Evolutionary conservation across 495 filamentous ascomycete genomes (phyloP).

Genomic region (Tuber magnatum): DNA sequence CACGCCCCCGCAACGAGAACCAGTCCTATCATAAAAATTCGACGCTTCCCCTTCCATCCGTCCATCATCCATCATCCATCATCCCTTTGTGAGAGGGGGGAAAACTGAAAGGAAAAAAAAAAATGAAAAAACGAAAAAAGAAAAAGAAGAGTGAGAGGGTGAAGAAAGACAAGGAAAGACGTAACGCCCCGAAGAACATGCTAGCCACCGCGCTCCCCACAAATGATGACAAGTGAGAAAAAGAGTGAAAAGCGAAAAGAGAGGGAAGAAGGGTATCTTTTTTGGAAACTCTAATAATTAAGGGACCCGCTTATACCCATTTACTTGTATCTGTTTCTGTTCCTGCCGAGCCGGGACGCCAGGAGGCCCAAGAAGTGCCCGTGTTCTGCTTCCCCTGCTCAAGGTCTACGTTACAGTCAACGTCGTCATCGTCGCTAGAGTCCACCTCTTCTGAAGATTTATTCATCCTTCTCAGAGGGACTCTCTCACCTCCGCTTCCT

Average conservation of each 20-base stretch:
- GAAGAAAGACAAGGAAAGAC: neutral
- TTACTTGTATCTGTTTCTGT: neutral
- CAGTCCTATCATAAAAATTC: neutral
- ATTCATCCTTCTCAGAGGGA: slow-evolving; percentile 40
- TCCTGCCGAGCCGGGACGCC: neutral
- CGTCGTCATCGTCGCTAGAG: slow-evolving; percentile 38
- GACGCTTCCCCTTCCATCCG: neutral
- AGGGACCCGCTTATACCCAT: neutral
- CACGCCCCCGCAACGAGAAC: neutral
- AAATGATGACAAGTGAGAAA: neutral
- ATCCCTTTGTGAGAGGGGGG: neutral
- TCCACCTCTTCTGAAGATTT: slow-evolving; percentile 23
- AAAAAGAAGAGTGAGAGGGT: too few relatives aligned
- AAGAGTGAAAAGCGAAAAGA: neutral
- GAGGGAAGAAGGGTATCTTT: neutral
- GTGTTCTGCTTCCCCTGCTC: slow-evolving; percentile 13
- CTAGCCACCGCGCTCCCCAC: neutral
- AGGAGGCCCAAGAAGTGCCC: neutral
- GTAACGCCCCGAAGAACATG: slow-evolving; percentile 2
- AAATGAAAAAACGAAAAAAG: neutral
- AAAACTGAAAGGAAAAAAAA: neutral
- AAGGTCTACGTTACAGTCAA: slow-evolving; percentile 27
- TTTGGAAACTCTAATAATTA: neutral
- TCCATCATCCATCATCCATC: neutral
- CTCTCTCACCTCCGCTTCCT: slow-evolving; percentile 19